Percentiles rank a stretch among this genome's conserved stretches.
Conservation (phyloP, 495 filamentous ascomycete species). For the Penicillium fimorum region DNA sequence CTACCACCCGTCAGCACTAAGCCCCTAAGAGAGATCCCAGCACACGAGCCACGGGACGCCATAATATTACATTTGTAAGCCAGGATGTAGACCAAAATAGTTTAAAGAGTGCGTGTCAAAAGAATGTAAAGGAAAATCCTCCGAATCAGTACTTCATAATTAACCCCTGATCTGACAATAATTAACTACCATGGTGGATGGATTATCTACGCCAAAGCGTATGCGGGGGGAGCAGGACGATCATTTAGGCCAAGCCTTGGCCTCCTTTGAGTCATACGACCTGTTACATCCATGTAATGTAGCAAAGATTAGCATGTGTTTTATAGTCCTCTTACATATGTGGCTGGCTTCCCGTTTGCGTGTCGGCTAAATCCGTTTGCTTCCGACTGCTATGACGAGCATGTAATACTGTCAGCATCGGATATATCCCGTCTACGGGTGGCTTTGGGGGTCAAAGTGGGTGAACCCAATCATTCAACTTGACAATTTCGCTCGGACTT, state of each 20-base stretch:
- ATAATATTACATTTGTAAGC: neutral
- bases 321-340: neutral
- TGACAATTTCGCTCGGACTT: too few species aligned
- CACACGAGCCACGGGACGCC: neutral
- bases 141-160: neutral
- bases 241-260: neutral
- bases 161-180: neutral
- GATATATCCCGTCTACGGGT: neutral
- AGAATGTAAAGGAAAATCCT: neutral
- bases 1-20: conserved; percentile 7
- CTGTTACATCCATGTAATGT: too few species aligned
- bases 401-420: neutral
- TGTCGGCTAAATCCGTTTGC: too few species aligned
- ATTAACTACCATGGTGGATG: neutral
- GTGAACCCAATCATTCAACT: too few species aligned
- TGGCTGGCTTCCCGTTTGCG: neutral
- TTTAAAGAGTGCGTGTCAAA: neutral
- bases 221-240: neutral
- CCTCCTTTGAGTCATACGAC: neutral
- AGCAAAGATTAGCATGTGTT: neutral
- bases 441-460: too few species aligned
- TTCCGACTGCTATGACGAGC: too few species aligned
- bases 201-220: neutral
- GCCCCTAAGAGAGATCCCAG: neutral
- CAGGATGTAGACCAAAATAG: neutral